phyloP scores from a whole-genome alignment of 805 yeast genomes.

The Ogataea salicorniae region DNA sequence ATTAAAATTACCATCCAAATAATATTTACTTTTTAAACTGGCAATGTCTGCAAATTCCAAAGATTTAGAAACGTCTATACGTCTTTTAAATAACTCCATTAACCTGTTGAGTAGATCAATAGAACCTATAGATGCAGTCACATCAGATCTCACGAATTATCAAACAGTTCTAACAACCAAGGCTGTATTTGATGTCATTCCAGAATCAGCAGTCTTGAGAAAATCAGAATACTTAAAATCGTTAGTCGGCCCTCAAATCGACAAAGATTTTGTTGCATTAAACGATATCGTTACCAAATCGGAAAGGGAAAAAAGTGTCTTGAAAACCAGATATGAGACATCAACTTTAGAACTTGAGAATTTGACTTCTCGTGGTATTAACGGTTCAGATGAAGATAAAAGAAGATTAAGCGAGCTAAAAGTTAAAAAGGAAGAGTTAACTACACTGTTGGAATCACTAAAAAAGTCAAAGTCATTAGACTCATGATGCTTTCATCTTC shows the following conservation, averaged over 20 bases:
- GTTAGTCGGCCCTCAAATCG: slow-evolving; percentile 40
- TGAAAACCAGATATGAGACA: slow-evolving; percentile 35
- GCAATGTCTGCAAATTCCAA: slow-evolving; percentile 1
- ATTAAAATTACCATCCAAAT: not conserved
- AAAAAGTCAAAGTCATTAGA: not conserved
- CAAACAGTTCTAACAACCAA: slow-evolving; percentile 37
- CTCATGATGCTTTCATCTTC: no score
- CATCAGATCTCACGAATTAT: slow-evolving; percentile 35
- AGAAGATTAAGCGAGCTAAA: slow-evolving; percentile 2
- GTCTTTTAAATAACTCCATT: slow-evolving; percentile 14
- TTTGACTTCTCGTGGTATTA: not conserved
- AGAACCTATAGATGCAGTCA: slow-evolving; percentile 23
- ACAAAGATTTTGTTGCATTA: slow-evolving; percentile 27
- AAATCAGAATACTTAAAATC: slow-evolving; percentile 34
- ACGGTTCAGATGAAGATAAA: slow-evolving; percentile 16
- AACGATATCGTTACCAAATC: slow-evolving; percentile 31
- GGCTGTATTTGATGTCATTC: slow-evolving; percentile 46
- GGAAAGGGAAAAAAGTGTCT: slow-evolving; percentile 29
- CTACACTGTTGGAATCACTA: slow-evolving; percentile 4
- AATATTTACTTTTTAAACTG: not conserved
- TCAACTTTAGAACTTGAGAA: slow-evolving; percentile 35
- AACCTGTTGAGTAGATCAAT: slow-evolving; percentile 11
- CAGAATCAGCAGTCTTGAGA: slow-evolving; percentile 40
- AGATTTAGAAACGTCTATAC: slow-evolving; percentile 15
- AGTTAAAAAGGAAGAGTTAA: slow-evolving; percentile 1